These are phyloP conservation scores for Mortierella hygrophila DNA, from an alignment of 192 early-diverging fungal species.

Conservation along the genomic window DNA sequence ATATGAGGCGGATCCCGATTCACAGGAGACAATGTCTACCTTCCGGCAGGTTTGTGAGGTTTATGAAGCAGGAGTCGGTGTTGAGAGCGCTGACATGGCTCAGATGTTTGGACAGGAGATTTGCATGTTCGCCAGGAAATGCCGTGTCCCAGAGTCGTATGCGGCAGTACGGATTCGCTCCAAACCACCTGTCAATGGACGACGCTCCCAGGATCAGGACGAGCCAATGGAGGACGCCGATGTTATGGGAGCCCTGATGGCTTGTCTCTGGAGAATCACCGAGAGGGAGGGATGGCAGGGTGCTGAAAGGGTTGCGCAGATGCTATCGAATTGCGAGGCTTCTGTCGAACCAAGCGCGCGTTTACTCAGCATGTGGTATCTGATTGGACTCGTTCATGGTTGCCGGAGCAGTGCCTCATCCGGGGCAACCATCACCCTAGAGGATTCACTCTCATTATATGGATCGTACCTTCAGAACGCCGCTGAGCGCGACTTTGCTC, in stretches of 20 bases:
- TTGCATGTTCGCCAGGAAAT: slow-evolving; percentile 40
- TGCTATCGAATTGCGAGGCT: slow-evolving; percentile 35
- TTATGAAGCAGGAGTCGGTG: slow-evolving; percentile 56
- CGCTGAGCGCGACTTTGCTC: slow-evolving; percentile 17
- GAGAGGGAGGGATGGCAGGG: slow-evolving; percentile 33
- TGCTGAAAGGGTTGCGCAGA: slow-evolving; percentile 32
- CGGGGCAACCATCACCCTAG: slow-evolving; percentile 38
- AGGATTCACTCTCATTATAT: slow-evolving; percentile 37
- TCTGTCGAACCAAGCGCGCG: slow-evolving; percentile 9
- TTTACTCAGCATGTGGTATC: slow-evolving; percentile 45
- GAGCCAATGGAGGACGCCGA: slow-evolving; percentile 15
- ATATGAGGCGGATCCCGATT: slow-evolving; percentile 16
- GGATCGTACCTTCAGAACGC: slow-evolving; percentile 56
- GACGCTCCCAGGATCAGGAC: not conserved
- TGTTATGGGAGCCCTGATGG: slow-evolving; percentile 25
- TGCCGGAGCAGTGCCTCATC: not conserved
- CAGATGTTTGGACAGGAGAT: slow-evolving; percentile 63
- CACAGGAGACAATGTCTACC: slow-evolving; percentile 56
- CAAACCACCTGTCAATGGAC: not conserved
- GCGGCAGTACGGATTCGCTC: slow-evolving; percentile 30
- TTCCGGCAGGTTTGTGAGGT: slow-evolving; percentile 64
- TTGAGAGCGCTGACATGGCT: slow-evolving; percentile 41
- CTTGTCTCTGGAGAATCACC: slow-evolving; percentile 40
- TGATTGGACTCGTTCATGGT: slow-evolving; percentile 36
- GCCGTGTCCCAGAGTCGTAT: slow-evolving; percentile 51